Base-by-base conservation (phyloP, 1,139 yeast species). In the Saccharomycopsis hybrid region DNA sequence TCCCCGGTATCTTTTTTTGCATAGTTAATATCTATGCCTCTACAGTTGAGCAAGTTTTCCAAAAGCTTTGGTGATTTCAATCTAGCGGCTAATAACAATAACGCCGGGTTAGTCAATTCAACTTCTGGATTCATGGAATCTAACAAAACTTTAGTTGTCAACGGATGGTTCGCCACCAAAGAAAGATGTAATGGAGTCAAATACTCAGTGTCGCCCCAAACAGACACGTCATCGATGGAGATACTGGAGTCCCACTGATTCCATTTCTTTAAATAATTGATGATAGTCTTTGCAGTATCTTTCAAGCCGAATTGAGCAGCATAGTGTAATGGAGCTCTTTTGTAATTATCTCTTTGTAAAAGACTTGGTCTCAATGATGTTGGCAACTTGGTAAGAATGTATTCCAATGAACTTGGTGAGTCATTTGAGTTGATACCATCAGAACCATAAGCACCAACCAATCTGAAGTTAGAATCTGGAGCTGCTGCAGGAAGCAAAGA, bases 191-290 rank as follows among this genome's bases (percentile, higher is more conserved):
- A 66, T 0, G 97, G 97, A 0, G 95, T 82, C 52, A 82, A 70
- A 3, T 77, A 75, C 59, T 92, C 97, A 43, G 84, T 80, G 61
- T 92, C 97, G n/a, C 86, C 87, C 95, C 96, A 90, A 33, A 65
- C 59, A 1, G 68, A 68, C 2, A 73, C 62, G 57, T 78, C 77
- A 65, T 85, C 95, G 44, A 84, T 72, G 0, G 89, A 70, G 0
- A 72, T 62, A 1, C 64, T 62, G 0, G 69, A 62, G 51, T 75
- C 70, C 67, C 78, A 70, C 39, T 74, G 69, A 2, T 65, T 66
- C 86, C 85, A 82, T 45, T 69, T 65, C 53, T 65, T 68, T 56
- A 78, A 62, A 59, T 72, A 76, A 37, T 72, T 71, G 29, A 89
- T 66, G 36, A 90, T 71, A 8, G 80, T 70, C 28, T 68, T 69